phyloP scores from a whole-genome alignment of 1,284 basidiomycete species.

The Trichosporon ovoides region DNA sequence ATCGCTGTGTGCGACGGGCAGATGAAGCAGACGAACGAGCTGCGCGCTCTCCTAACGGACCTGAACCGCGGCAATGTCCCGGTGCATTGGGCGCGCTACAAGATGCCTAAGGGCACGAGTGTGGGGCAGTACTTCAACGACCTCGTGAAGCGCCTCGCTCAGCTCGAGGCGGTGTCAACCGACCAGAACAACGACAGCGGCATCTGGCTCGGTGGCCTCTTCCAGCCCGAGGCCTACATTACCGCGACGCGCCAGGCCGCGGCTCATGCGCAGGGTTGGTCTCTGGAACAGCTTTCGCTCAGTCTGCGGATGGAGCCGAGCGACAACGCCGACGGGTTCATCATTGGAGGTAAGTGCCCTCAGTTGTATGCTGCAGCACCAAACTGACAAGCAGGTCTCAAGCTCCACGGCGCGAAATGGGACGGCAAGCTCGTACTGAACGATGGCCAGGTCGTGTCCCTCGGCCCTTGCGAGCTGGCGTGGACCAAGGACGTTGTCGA shows the following conservation, averaged over 20 bases:
- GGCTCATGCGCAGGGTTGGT: constrained; percentile 83
- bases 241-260: constrained; percentile 89
- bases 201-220: constrained; percentile 82
- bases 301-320: constrained; percentile 67
- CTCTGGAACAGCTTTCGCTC: constrained; percentile 79
- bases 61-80: constrained; percentile 87
- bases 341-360: constrained; percentile 70
- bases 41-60: constrained; percentile 77
- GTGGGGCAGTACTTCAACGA: constrained; percentile 82
- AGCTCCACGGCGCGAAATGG: constrained; percentile 80
- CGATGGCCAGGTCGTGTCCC: constrained; percentile 68
- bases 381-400: constrained; percentile 59
- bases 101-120: constrained; percentile 71
- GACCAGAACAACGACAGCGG: constrained; percentile 36
- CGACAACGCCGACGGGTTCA: constrained; percentile 68
- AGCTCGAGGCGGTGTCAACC: constrained; percentile 69
- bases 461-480: constrained; percentile 71
- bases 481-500: constrained; percentile 65
- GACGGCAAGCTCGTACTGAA: constrained; percentile 63
- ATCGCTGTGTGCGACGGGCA: constrained; percentile 77
- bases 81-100: constrained; percentile 79
- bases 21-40: constrained; percentile 89
- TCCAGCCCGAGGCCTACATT: constrained; percentile 92
- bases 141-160: constrained; percentile 67
- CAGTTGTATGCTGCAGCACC: neutral